These are phyloP conservation scores for Xanthoceras sorbifolium DNA, from an alignment of 345 rosid genomes.

Conservation along the genomic window DNA sequence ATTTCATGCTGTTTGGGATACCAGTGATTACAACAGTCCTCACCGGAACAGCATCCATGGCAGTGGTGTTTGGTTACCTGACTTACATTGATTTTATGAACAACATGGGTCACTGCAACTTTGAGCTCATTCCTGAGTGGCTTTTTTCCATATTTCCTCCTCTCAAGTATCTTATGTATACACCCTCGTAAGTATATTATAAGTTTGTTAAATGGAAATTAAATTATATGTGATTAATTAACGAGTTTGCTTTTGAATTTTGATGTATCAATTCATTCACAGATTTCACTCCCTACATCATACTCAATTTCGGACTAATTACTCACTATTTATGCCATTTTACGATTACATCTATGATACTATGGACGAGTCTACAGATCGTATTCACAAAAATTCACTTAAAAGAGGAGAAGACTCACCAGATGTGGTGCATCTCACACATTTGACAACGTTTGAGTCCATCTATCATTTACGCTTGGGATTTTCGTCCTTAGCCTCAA, in stretches of 20 bases:
- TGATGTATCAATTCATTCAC: not conserved
- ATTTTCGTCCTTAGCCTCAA: conserved; percentile 54
- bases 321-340: conserved; percentile 54
- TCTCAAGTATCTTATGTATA: conserved; percentile 73
- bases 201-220: too few relatives aligned
- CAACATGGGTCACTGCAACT: conserved; percentile 90
- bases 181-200: conserved; percentile 61
- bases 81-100: conserved; percentile 70
- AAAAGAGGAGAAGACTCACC: conserved; percentile 44
- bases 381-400: conserved; percentile 34
- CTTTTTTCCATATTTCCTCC: conserved; percentile 64
- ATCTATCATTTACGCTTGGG: conserved; percentile 58
- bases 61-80: conserved; percentile 30
- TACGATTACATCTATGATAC: conserved; percentile 52
- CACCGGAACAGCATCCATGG: conserved; percentile 38
- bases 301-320: conserved; percentile 54
- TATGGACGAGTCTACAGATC: conserved; percentile 35
- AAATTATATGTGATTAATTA: too few relatives aligned
- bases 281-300: conserved; percentile 62
- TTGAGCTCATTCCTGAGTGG: conserved; percentile 62
- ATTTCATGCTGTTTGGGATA: conserved; percentile 48
- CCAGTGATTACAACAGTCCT: conserved; percentile 36
- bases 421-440: conserved; percentile 55
- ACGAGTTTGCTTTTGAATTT: too few relatives aligned
- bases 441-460: conserved; percentile 56